phyloP scores from a whole-genome alignment of 2,329 filamentous ascomycete species.

The Aspergillus sp. region DNA sequence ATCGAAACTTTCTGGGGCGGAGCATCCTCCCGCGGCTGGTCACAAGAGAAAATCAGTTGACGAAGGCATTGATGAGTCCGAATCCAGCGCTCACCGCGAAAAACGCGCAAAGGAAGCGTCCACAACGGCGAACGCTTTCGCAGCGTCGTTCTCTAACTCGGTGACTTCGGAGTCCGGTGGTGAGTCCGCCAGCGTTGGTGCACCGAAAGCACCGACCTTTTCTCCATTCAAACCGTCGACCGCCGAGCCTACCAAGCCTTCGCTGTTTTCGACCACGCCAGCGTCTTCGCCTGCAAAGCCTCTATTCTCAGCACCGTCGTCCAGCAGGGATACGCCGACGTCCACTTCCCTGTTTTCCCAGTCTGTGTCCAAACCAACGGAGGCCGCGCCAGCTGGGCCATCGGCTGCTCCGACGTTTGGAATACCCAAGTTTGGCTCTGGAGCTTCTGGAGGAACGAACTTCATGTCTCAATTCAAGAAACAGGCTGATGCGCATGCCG shows the following conservation, averaged over 20 bases:
- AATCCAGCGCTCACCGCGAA: slow-evolving; percentile 4
- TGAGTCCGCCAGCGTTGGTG: slow-evolving; percentile 3
- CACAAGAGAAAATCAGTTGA: slow-evolving; percentile 15
- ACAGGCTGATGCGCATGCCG: slow-evolving; percentile 30
- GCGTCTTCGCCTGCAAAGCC: slow-evolving; percentile 14
- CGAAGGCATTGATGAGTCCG: slow-evolving; percentile 8
- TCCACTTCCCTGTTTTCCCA: slow-evolving; percentile 7
- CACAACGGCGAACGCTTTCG: slow-evolving; percentile 22
- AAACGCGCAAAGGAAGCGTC: slow-evolving; percentile 17
- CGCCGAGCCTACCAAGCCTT: slow-evolving; percentile 9
- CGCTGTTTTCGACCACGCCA: slow-evolving; percentile 14
- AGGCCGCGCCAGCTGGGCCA: slow-evolving; percentile 3
- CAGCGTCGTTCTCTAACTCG: slow-evolving; percentile 19
- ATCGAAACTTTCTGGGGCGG: slow-evolving; percentile 12
- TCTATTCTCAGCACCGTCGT: slow-evolving; percentile 7
- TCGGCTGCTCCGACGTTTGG: slow-evolving; percentile 10
- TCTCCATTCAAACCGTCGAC: slow-evolving; percentile 11
- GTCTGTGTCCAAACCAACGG: slow-evolving; percentile 7
- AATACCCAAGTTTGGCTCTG: slow-evolving; percentile 24
- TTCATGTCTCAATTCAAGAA: slow-evolving; percentile 37
- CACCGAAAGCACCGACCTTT: slow-evolving; percentile 3
- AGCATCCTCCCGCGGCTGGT: slow-evolving; percentile 3
- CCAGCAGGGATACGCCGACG: slow-evolving; percentile 5
- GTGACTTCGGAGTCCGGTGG: slow-evolving; percentile 9
- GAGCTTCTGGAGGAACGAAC: slow-evolving; percentile 15